Evolutionary conservation across 2,329 filamentous ascomycete species (phyloP), one percentile per base, ranked within the genome.

Genomic region (Bipolaris cookei): DNA sequence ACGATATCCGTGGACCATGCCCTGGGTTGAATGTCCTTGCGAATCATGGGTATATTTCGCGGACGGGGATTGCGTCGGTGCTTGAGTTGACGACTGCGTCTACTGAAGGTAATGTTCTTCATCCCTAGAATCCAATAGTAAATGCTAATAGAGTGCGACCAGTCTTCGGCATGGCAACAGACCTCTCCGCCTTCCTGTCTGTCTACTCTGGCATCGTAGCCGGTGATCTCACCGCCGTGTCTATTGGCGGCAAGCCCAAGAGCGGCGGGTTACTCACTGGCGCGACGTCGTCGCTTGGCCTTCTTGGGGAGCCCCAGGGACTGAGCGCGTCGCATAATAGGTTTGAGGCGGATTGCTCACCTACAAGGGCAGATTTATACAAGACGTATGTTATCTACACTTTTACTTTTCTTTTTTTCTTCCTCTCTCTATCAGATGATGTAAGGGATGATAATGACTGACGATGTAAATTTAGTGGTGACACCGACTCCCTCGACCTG

Each of bases 301-400:
- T 67, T 16, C 58, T 65, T 23, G 55, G 56, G 38, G 59, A 52
- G 28, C 41, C 64, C 11, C 58, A 41, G 5, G 64, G 64, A 20
- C 55, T 65, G 28, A 56, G 54, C 14, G 55, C 56, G 1, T 65
- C 63, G 7, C 64, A 67, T 39, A 65, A 65, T 43, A 49, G 55
- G 6, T 66, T 64, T 23, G 62, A 66, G 30, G 61, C 56, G 1
- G 64, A 66, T 38, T 59, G 62, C 8, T 66, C 64, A 16, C 62
- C 63, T 4, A 54, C 63, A 18, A 46, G 58, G 43, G 52, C 28
- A 8, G 58, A 51, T 5, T 23, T 59, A 21, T 56, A 56, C 48
- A 46, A 45, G 18, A 52, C 35, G 52, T 54, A 54, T 4, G 39
- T 42, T 20, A n/a, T n/a, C n/a, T n/a, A n/a, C n/a, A n/a, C n/a